Conservation (phyloP, 2,329 filamentous ascomycete genomes). For the Apiospora koreana region DNA sequence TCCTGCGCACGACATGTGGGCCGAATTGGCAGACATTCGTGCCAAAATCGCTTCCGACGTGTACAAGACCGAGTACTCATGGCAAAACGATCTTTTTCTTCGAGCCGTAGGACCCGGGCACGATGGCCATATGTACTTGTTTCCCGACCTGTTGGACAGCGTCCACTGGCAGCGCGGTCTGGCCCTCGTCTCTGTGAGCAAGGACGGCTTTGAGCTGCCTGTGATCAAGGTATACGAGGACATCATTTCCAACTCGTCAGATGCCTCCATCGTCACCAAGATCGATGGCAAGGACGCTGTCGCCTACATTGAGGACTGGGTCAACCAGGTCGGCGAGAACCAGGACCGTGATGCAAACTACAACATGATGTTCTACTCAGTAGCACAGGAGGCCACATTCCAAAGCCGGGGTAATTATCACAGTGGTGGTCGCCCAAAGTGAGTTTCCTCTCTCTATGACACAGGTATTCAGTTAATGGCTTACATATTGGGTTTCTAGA, state of each 20-base stretch:
- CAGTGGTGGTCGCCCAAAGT: no score
- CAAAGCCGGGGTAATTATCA: no score
- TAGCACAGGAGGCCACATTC: slow-evolving; percentile 24
- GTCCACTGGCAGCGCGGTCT: slow-evolving; percentile 36
- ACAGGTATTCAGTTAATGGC: no score
- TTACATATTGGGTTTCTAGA: slow-evolving; percentile 21
- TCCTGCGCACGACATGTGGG: slow-evolving; percentile 40
- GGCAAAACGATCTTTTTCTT: slow-evolving; percentile 41
- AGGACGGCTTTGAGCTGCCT: slow-evolving; percentile 29
- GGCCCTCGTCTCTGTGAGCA: slow-evolving; percentile 32
- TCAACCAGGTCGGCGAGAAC: slow-evolving; percentile 37
- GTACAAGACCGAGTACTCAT: slow-evolving; percentile 41
- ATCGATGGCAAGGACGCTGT: slow-evolving; percentile 33
- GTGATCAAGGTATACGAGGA: slow-evolving; percentile 34
- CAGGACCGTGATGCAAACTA: slow-evolving; percentile 21
- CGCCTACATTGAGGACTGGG: slow-evolving; percentile 27
- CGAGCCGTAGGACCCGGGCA: slow-evolving; percentile 39
- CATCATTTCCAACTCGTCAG: slow-evolving; percentile 29
- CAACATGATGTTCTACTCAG: slow-evolving; percentile 42
- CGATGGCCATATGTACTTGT: slow-evolving; percentile 43
- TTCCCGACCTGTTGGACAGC: slow-evolving; percentile 39
- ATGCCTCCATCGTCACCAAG: slow-evolving; percentile 29
- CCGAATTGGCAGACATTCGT: slow-evolving; percentile 33
- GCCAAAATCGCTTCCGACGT: slow-evolving; percentile 32
- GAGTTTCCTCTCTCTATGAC: no score